Evolutionary conservation across 1,139 yeast species (phyloP).

Genomic region (Eremothecium coryli): DNA sequence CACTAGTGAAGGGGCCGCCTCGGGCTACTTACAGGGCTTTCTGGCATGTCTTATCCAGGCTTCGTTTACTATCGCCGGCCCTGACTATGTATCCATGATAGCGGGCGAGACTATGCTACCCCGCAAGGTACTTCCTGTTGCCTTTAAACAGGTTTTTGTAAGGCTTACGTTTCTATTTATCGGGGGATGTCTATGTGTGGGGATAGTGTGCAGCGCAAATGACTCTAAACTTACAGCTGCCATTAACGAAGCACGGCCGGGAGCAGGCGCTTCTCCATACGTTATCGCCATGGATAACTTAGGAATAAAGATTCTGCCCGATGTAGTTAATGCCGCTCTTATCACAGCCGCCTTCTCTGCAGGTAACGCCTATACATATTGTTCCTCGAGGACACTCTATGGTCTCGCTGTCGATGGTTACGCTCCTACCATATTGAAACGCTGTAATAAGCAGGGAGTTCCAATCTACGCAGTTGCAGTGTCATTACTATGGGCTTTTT

Average conservation of each 20-base stretch:
- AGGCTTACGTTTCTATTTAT: slow-evolving; percentile 64
- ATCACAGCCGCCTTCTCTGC: slow-evolving; percentile 61
- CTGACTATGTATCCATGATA: slow-evolving; percentile 74
- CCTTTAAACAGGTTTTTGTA: slow-evolving; percentile 68
- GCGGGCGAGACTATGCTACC: slow-evolving; percentile 81
- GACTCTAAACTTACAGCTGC: slow-evolving; percentile 40
- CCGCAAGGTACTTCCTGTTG: slow-evolving; percentile 64
- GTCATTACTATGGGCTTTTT: slow-evolving; percentile 38
- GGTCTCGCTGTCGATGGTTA: slow-evolving; percentile 55
- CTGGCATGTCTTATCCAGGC: slow-evolving; percentile 53
- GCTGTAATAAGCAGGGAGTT: slow-evolving; percentile 45
- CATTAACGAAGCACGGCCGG: slow-evolving; percentile 40
- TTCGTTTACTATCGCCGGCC: slow-evolving; percentile 69
- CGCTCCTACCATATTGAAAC: slow-evolving; percentile 47
- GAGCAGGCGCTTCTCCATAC: slow-evolving; percentile 56
- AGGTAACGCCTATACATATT: slow-evolving; percentile 62
- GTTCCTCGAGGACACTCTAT: slow-evolving; percentile 50
- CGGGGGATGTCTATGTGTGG: slow-evolving; percentile 52
- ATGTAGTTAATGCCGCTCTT: slow-evolving; percentile 53
- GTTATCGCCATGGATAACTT: slow-evolving; percentile 53
- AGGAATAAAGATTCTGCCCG: slow-evolving; percentile 47
- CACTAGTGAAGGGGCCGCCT: slow-evolving; percentile 20
- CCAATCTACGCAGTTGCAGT: slow-evolving; percentile 38
- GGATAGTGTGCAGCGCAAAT: slow-evolving; percentile 46
- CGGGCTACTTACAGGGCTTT: slow-evolving; percentile 67